Conservation (phyloP, 2,329 filamentous ascomycete species). For the Thielaviopsis euricoi region DNA sequence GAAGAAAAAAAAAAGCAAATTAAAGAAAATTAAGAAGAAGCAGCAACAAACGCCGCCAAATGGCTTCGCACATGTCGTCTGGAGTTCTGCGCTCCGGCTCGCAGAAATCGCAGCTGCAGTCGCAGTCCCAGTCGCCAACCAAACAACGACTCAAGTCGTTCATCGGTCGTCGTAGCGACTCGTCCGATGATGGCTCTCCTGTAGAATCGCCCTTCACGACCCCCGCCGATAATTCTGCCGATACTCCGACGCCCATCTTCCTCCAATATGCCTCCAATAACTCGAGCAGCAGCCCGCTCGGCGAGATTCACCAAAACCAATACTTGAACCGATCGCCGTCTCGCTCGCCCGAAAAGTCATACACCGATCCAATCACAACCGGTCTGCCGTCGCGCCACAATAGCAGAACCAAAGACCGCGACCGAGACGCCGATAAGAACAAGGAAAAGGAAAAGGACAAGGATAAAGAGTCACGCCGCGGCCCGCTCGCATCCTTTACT, state of each 20-base stretch:
- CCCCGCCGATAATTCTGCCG: constrained; percentile 6
- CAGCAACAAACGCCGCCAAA: neutral
- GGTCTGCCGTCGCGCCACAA: neutral
- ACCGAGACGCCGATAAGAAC: constrained; percentile 21
- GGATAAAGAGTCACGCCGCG: neutral
- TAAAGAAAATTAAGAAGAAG: too few relatives aligned
- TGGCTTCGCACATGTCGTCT: constrained; percentile 10
- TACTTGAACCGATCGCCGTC: constrained; percentile 4
- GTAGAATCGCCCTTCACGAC: constrained; percentile 6
- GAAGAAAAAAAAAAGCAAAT: neutral
- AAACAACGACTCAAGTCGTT: constrained; percentile 11
- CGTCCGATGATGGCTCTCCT: constrained; percentile 5
- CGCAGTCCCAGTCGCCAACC: neutral
- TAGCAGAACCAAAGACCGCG: constrained; percentile 10
- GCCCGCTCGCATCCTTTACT: constrained; percentile 5
- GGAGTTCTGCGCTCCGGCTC: constrained; percentile 7
- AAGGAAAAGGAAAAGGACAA: neutral
- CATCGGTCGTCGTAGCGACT: constrained; percentile 10
- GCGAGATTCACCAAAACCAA: constrained; percentile 8
- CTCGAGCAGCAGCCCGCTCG: constrained; percentile 2
- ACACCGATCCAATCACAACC: neutral
- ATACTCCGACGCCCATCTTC: constrained; percentile 7
- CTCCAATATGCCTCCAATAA: constrained; percentile 5
- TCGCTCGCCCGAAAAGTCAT: constrained; percentile 5
- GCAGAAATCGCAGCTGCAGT: neutral